Evolutionary conservation across 2,329 filamentous ascomycete species (phyloP).

Genomic region (Mycogone perniciosa): DNA sequence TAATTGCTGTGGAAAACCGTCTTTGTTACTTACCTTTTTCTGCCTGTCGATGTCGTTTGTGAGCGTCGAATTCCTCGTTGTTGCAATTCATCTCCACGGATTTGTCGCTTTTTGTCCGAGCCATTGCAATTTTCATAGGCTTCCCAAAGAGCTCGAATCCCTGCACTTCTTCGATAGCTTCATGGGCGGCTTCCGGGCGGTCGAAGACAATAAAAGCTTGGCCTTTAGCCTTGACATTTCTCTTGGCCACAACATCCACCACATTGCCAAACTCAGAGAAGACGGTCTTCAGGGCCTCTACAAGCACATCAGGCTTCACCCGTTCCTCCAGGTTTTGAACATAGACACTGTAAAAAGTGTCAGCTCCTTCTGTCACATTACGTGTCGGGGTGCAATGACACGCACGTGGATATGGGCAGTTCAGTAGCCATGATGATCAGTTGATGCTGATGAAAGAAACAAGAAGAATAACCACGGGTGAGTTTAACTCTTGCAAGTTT

Average conservation of each 20-base stretch:
- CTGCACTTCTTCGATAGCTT: constrained; percentile 82
- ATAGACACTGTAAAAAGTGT: constrained; percentile 48
- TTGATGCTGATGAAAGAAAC: no score
- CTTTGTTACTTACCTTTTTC: constrained; percentile 72
- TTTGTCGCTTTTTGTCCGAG: constrained; percentile 78
- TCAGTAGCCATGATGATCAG: constrained; percentile 30
- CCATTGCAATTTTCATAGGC: constrained; percentile 77
- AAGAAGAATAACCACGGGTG: no score
- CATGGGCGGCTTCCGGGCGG: constrained; percentile 65
- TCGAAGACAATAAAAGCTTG: constrained; percentile 96
- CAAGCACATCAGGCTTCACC: constrained; percentile 73
- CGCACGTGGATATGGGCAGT: constrained; percentile 58
- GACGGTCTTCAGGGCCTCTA: constrained; percentile 64
- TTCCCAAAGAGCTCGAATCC: constrained; percentile 92
- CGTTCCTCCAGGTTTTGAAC: constrained; percentile 87
- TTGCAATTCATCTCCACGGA: constrained; percentile 70
- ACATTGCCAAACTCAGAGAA: constrained; percentile 87
- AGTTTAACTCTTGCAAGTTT: no score
- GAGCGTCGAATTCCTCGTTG: constrained; percentile 75
- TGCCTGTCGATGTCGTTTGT: constrained; percentile 76
- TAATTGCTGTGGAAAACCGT: background rate
- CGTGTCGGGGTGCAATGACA: constrained; percentile 69
- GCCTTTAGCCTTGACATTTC: constrained; percentile 84
- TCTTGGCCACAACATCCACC: constrained; percentile 80
- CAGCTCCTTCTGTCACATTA: constrained; percentile 30